Base-by-base conservation (phyloP, 164 flowering plant species). In the Aristolochia contorta region DNA sequence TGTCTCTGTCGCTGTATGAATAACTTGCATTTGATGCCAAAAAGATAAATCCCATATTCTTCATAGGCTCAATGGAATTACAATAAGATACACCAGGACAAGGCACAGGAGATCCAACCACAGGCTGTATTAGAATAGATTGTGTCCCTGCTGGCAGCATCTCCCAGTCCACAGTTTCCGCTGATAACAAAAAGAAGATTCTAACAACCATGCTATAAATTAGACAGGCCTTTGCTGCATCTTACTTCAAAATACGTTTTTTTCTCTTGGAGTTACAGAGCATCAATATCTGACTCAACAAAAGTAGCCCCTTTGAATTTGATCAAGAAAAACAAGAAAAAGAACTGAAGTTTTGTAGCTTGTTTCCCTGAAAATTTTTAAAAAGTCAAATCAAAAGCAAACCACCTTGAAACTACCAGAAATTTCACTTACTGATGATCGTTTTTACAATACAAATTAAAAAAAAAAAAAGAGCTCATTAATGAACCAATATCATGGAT, bases 1-100 rank as follows among this genome's bases (percentile, higher is more conserved):
- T 80, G 64, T 86, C 91, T 74, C 73, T 86, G n/a, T 80, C 79
- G 58, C 69, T 70, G 67, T 73, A 87, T 30, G 88, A 87, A 73
- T 82, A 85, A 50, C 68, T 70, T 59, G 71, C 73, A 70, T 79
- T 80, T 24, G 93, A 85, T 63, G 84, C 86, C 74, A 90, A 62
- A 53, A 87, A 58, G 53, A 90, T 64, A 73, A 87, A 84, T 20
- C 95, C 95, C 49, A 65, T 59, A 65, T 8, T 62, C 62, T 67
- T 60, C 60, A 67, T 64, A 48, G 27, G 21, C 48, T 67, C 43
- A 37, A 8, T 8, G 5, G 43, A 37, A 37, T 10, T 5, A 27
- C 3, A 27, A 27, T 2, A 27, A 27, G 30, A 27, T 5, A 27
- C 75, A 43, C 43, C 57, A 19, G 64, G 56, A 65, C 46, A 61